Percentiles rank a stretch among this genome's conserved stretches.
These are phyloP conservation scores for Debaryomycetaceae sp. DNA, from an alignment of 1,139 yeast species.

Conservation along the genomic window DNA sequence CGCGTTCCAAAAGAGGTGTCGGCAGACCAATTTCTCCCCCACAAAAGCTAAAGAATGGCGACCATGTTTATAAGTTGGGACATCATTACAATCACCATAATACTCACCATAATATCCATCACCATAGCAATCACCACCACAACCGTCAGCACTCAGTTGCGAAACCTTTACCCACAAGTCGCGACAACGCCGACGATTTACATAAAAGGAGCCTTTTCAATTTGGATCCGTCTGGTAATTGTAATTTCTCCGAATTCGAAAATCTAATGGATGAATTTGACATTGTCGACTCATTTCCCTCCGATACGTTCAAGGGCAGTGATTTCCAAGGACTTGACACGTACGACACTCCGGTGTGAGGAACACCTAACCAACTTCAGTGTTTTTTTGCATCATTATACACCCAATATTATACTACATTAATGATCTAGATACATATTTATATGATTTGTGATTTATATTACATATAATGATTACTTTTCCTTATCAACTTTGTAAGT, in stretches of 20 bases:
- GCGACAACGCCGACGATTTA: neutral
- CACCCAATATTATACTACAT: too few species aligned
- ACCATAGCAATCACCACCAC: neutral
- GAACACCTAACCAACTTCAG: too few species aligned
- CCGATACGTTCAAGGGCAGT: slow-evolving; percentile 9
- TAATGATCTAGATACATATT: too few species aligned
- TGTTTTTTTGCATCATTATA: too few species aligned
- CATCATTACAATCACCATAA: slow-evolving; percentile 10
- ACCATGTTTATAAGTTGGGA: slow-evolving; percentile 31
- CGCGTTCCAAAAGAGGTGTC: slow-evolving; percentile 8
- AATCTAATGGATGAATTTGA: slow-evolving; percentile 1
- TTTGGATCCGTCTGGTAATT: neutral
- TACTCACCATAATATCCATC: slow-evolving; percentile 3
- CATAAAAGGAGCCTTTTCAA: neutral
- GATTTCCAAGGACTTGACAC: neutral
- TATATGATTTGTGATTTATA: too few species aligned
- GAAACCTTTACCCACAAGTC: neutral
- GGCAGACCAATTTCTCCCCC: slow-evolving; percentile 7
- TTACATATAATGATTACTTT: too few species aligned
- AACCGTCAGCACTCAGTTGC: slow-evolving; percentile 3
- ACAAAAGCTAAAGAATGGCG: slow-evolving; percentile 23
- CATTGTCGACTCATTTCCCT: slow-evolving; percentile 7
- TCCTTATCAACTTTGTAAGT: too few species aligned
- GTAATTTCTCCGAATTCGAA: neutral
- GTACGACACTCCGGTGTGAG: neutral